Evolutionary conservation across 1,284 basidiomycete genomes (phyloP).

Genomic region (Apiotrichum gamsii): DNA sequence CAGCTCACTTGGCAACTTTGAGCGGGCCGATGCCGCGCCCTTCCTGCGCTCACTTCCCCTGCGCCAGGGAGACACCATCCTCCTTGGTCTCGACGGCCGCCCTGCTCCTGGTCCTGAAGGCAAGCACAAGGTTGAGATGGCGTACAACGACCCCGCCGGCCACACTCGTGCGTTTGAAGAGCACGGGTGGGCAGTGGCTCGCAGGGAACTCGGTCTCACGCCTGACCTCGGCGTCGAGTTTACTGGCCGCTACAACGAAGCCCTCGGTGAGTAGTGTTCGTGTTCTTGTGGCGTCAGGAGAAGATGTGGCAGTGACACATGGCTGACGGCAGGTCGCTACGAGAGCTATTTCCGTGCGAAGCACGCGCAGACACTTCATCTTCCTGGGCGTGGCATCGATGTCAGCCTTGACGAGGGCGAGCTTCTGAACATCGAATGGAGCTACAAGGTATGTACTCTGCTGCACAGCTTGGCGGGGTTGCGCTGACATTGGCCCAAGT

Average conservation of each 20-base stretch:
- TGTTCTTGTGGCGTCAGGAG: background rate
- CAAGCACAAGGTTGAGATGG: conserved; percentile 51
- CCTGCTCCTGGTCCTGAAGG: conserved; percentile 38
- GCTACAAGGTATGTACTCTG: conserved; percentile 64
- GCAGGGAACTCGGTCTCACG: conserved; percentile 39
- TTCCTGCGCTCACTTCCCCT: conserved; percentile 79
- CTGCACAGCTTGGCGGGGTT: background rate
- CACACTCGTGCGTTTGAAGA: conserved; percentile 79
- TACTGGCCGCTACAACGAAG: conserved; percentile 66
- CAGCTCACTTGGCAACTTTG: conserved; percentile 88
- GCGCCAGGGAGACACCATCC: conserved; percentile 53
- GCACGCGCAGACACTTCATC: conserved; percentile 56
- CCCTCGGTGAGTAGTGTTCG: conserved; percentile 54
- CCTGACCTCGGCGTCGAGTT: conserved; percentile 55
- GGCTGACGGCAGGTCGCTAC: conserved; percentile 58
- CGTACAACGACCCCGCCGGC: conserved; percentile 73
- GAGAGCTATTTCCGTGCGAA: conserved; percentile 79
- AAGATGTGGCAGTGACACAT: conserved; percentile 2
- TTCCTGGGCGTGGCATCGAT: conserved; percentile 49
- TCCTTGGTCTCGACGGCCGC: conserved; percentile 73
- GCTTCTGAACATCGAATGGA: conserved; percentile 78
- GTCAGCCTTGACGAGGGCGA: conserved; percentile 62
- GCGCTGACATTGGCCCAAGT: conserved; percentile 51
- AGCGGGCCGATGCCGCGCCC: conserved; percentile 61
- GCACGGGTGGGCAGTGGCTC: conserved; percentile 67